phyloP scores from a whole-genome alignment of 441 rosid genomes.

The Euphorbia celastroides region DNA sequence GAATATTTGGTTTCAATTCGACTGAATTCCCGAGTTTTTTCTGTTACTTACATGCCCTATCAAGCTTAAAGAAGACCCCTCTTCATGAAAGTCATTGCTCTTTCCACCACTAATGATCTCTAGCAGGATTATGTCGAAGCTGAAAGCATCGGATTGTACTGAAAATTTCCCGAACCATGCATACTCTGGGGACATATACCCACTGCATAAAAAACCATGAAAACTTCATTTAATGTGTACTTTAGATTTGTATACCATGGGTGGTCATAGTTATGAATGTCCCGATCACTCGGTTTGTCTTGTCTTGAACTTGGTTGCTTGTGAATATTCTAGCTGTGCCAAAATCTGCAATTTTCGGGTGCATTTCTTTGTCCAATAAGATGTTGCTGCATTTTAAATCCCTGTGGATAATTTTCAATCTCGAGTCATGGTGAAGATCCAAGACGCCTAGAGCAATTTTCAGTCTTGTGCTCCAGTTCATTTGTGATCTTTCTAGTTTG shows the following conservation, averaged over 20 bases:
- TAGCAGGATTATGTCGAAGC: slow-evolving; percentile 28
- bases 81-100: slow-evolving; percentile 17
- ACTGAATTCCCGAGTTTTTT: neutral
- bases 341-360: slow-evolving; percentile 20
- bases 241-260: neutral
- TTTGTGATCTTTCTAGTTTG: neutral
- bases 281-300: slow-evolving; percentile 15
- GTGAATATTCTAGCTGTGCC: slow-evolving; percentile 16
- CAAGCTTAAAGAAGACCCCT: slow-evolving; percentile 19
- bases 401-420: slow-evolving; percentile 47
- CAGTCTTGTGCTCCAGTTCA: neutral
- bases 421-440: slow-evolving; percentile 36
- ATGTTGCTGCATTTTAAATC: slow-evolving; percentile 65
- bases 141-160: too few relatives aligned
- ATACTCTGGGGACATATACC: too few relatives aligned
- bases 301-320: slow-evolving; percentile 12
- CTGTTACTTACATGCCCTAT: slow-evolving; percentile 26
- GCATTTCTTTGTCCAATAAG: slow-evolving; percentile 14
- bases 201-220: slow-evolving; percentile 17
- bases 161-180: too few relatives aligned
- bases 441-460: slow-evolving; percentile 13
- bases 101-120: slow-evolving; percentile 29
- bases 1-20: neutral
- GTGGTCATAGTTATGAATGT: neutral
- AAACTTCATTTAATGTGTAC: neutral